phyloP scores from a whole-genome alignment of 2,329 filamentous ascomycete species.

The Clathrospora elynae region DNA sequence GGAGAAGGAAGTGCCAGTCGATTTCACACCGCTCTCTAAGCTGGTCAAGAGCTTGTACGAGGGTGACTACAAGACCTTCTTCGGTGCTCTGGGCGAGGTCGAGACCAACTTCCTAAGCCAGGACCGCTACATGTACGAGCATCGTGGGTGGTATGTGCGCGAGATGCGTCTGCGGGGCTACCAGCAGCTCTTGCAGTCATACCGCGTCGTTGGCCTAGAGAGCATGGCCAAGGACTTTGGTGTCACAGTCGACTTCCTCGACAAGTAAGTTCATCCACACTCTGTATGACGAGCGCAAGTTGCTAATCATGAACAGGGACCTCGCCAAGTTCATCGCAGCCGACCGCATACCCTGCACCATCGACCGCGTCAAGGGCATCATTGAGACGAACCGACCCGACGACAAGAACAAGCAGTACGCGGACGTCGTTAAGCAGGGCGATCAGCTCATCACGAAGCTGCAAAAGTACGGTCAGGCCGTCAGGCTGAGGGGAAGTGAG shows the following conservation, averaged over 20 bases:
- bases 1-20: slow-evolving; percentile 79
- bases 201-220: slow-evolving; percentile 92
- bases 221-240: slow-evolving; percentile 98
- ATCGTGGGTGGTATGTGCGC: slow-evolving; percentile 95
- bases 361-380: slow-evolving; percentile 93
- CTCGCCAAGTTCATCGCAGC: slow-evolving; percentile 96
- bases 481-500: slow-evolving; percentile 92
- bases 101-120: slow-evolving; percentile 93
- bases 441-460: slow-evolving; percentile 98
- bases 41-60: slow-evolving; percentile 91
- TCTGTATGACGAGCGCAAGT: neutral
- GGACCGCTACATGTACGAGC: slow-evolving; percentile 94
- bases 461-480: slow-evolving; percentile 98
- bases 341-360: slow-evolving; percentile 92
- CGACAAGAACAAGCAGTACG: slow-evolving; percentile 99
- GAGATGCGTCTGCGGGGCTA: slow-evolving; percentile 98
- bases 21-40: slow-evolving; percentile 86
- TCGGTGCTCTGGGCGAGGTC: slow-evolving; percentile 83
- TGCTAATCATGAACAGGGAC: slow-evolving; percentile 63
- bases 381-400: slow-evolving; percentile 98
- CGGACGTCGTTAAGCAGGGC: slow-evolving; percentile 95
- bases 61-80: slow-evolving; percentile 93
- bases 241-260: slow-evolving; percentile 93
- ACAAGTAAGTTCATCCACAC: slow-evolving; percentile 70
- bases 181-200: slow-evolving; percentile 95